Base-by-base conservation (phyloP, 805 yeast species). In the Starmera caribaea region DNA sequence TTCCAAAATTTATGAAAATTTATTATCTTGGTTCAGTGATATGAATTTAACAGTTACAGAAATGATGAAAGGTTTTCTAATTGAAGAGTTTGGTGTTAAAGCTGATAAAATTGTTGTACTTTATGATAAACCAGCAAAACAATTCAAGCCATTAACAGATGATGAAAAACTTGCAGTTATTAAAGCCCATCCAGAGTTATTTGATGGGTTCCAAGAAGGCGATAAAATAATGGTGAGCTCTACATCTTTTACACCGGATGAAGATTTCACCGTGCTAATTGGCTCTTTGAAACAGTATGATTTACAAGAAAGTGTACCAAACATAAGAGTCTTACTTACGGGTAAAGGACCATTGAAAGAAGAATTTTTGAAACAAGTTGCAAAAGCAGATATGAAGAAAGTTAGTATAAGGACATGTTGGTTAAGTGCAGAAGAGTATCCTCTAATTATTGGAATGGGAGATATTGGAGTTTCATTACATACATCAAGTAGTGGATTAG, bases 241-340 rank as follows among this genome's bases (percentile, higher is more conserved):
- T 0, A 90, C 99, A 0, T 87, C 96, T 1, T 92, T 88, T 57
- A 90, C 99, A 0, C 92, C 94, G 1, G 99, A 92, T 59, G 99
- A 92, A 59, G 95, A 92, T 56, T 76, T 92, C 40, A 64, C 64
- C 17, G 60, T 84, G 30, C 61, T 92, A 14, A 62, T 90, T 14
- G 75, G 78, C 10, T 87, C 95, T 0, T 63, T 92, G 40, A 69
- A 71, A 38, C 46, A 60, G 16, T 80, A 86, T 46, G 48, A 47
- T 9, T 46, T 50, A 11, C 57, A 59, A 37, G 38, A 45, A 31
- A 39, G 38, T 4, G 46, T 69, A 4, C 78, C 79, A 1, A 71
- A 68, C 3, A 53, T 89, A 2, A 57, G 77, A 31, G 73, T 87
- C 39, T 61, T 92, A n/a, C 81, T 92, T n/a, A 92, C 99, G 0